Conservation (phyloP, 2,329 filamentous ascomycete species). For the Colletotrichum filicis region DNA sequence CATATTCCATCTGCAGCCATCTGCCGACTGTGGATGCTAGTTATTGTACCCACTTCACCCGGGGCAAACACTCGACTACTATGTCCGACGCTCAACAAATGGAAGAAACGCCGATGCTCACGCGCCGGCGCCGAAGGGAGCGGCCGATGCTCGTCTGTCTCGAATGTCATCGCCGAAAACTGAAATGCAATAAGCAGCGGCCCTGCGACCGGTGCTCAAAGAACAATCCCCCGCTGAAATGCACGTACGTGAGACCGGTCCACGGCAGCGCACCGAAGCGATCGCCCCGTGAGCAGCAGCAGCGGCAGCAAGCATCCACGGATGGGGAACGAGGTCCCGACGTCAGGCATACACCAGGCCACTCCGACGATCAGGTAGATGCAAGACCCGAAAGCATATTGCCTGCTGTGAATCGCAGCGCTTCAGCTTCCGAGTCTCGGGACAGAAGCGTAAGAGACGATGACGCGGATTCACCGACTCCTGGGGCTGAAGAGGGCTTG, state of each 20-base stretch:
- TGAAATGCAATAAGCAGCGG: conserved; percentile 10
- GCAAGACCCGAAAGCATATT: background rate
- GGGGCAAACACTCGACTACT: background rate
- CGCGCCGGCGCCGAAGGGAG: conserved; percentile 10
- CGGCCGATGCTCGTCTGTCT: conserved; percentile 16
- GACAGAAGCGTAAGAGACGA: background rate
- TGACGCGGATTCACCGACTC: background rate
- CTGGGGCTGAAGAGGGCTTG: background rate
- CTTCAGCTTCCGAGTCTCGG: background rate
- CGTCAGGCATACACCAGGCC: background rate
- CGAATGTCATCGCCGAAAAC: conserved; percentile 19
- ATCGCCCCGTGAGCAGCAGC: background rate
- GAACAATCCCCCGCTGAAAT: background rate
- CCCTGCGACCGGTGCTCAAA: background rate
- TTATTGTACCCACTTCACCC: background rate
- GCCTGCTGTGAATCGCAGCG: background rate
- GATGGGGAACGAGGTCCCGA: background rate
- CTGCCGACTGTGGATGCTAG: background rate
- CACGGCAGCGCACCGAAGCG: background rate
- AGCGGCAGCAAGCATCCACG: background rate
- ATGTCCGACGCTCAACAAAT: background rate
- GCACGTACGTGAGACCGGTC: background rate
- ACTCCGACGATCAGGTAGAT: background rate
- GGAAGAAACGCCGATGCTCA: background rate
- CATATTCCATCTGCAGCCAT: background rate